phyloP scores from a whole-genome alignment of 768 basidiomycete species.

The Heimioporus sp. region DNA sequence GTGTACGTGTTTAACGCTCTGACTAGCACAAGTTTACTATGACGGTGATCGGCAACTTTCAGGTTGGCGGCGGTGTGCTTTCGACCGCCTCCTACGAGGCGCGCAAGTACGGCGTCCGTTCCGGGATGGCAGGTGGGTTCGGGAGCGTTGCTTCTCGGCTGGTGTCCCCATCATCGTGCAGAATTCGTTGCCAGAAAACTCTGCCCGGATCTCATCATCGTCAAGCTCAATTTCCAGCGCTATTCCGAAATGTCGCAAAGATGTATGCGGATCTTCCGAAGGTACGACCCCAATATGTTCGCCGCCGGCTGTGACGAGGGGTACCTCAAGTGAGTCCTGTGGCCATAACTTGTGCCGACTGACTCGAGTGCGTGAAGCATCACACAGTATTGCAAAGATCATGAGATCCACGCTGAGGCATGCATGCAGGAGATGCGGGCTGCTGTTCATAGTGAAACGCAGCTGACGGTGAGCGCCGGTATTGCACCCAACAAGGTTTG shows the following conservation, averaged over 20 bases:
- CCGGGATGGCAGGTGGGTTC: slow-evolving; percentile 88
- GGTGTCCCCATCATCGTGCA: slow-evolving; percentile 21
- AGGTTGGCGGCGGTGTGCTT: slow-evolving; percentile 82
- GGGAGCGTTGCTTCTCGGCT: neutral
- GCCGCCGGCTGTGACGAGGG: slow-evolving; percentile 87
- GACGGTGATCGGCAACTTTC: slow-evolving; percentile 13
- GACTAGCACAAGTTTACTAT: neutral
- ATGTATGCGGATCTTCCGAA: slow-evolving; percentile 65
- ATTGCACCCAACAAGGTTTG: slow-evolving; percentile 92
- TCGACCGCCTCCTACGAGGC: slow-evolving; percentile 93
- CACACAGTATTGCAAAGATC: slow-evolving; percentile 75
- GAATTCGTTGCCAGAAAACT: slow-evolving; percentile 93
- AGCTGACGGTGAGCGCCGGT: slow-evolving; percentile 89
- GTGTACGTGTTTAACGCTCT: slow-evolving; percentile 39
- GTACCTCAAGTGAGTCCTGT: slow-evolving; percentile 72
- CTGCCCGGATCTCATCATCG: slow-evolving; percentile 82
- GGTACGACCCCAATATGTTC: slow-evolving; percentile 75
- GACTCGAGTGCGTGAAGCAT: slow-evolving; percentile 49
- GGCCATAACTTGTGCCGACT: neutral
- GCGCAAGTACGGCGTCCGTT: slow-evolving; percentile 85
- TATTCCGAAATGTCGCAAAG: slow-evolving; percentile 69
- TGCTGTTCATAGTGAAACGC: slow-evolving; percentile 72
- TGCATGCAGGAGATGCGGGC: slow-evolving; percentile 80
- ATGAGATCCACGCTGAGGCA: slow-evolving; percentile 60
- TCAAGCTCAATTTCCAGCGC: slow-evolving; percentile 54